Evolutionary conservation across 2,329 filamentous ascomycete species (phyloP), one percentile per base, ranked within the genome.

Genomic region (Neofusicoccum umdonicola): DNA sequence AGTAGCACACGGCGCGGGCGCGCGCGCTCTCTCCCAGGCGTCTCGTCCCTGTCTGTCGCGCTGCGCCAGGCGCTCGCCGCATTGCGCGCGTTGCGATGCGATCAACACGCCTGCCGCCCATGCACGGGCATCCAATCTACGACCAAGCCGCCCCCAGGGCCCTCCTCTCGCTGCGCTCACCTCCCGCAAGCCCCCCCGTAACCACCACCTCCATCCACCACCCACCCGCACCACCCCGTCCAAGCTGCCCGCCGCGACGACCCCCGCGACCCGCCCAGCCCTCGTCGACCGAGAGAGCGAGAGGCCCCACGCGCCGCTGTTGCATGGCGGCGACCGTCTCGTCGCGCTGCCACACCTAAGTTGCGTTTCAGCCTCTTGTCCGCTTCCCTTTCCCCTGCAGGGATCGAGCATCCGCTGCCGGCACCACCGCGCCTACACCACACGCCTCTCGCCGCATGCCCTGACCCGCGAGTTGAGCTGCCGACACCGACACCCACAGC

Each of bases 321-420:
- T 64, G 62, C 62, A 64, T 64, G 62, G 62, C 62, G 62, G 62
- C 62, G 62, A 45, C 37, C 51, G 62, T 56, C 62, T 57, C 51
- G 50, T 64, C 62, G 50, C 62, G 41, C 62, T 63, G 37, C 41
- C 61, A 47, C 52, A n/a, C 42, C 57, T 35, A 48, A 47, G 57
- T 61, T 61, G 57, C 62, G 62, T 64, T 64, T 64, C 62, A 64
- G 62, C 62, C 61, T 64, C 62, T 57, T 42, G 48, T 64, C 62
- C 62, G 62, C 51, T 57, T 64, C 51, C 62, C 51, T 57, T 64
- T 48, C 62, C 62, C 61, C 61, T 63, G 61, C 61, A 63, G 61
- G 61, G 61, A 63, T 63, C 61, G 54, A 45, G 54, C 54, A 58
- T 39, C 54, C 41, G 54, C 54, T 45, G 39, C 41, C 54, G 54